Conservation (phyloP, 2,329 filamentous ascomycete genomes). For the Apiospora sp. region DNA sequence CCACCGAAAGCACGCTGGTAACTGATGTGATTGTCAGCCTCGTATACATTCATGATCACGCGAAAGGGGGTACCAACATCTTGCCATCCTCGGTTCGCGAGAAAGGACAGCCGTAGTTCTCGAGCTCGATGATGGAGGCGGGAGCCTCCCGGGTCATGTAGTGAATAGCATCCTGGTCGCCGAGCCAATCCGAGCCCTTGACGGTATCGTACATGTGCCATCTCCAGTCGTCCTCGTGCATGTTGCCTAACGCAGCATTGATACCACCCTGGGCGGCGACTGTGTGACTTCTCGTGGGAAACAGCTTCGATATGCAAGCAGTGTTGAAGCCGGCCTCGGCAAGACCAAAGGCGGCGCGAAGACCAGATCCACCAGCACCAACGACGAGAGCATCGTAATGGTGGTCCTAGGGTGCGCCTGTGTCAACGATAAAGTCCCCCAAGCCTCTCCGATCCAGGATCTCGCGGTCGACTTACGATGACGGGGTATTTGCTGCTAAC, state of each 20-base stretch:
- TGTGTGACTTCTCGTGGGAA: conserved; percentile 85
- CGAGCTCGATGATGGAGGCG: conserved; percentile 89
- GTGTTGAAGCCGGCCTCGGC: conserved; percentile 91
- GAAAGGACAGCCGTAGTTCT: conserved; percentile 98
- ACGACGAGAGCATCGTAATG: conserved; percentile 98
- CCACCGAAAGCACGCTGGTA: conserved; percentile 99
- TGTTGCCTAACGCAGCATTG: conserved; percentile 90
- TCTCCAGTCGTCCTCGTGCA: conserved; percentile 98
- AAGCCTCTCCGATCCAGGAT: neutral
- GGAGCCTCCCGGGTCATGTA: conserved; percentile 98
- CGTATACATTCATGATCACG: neutral
- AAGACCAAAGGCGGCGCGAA: conserved; percentile 85
- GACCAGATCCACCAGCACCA: conserved; percentile 81
- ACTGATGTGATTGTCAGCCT: conserved; percentile 52
- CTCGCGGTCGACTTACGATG: conserved; percentile 69
- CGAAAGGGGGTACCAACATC: conserved; percentile 66
- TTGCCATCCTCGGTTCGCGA: conserved; percentile 95
- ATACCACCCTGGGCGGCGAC: conserved; percentile 85
- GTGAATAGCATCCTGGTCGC: conserved; percentile 96
- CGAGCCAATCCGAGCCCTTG: conserved; percentile 97
- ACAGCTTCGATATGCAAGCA: conserved; percentile 86
- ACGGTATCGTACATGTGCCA: conserved; percentile 99
- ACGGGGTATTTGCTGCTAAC: conserved; percentile 92
- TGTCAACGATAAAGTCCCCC: conserved; percentile 36
- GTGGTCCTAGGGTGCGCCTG: conserved; percentile 71